Evolutionary conservation across 2,329 filamentous ascomycete species (phyloP).

Genomic region (Hymenoscyphus infarciens): DNA sequence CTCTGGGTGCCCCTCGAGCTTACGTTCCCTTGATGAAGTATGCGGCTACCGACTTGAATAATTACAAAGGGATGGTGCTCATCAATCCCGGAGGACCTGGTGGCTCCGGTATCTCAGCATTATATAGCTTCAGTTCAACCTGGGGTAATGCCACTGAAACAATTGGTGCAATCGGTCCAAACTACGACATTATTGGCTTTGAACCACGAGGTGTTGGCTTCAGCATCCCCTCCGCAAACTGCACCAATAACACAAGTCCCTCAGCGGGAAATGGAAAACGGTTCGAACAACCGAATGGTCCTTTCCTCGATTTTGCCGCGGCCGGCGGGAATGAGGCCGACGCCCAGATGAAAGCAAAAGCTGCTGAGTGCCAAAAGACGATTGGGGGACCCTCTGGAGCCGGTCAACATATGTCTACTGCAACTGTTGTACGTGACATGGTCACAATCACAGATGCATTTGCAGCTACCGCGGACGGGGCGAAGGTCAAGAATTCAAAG

Average conservation of each 20-base stretch:
- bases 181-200: slow-evolving; percentile 49
- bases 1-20: slow-evolving; percentile 9
- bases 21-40: slow-evolving; percentile 19
- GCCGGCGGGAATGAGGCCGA: background rate
- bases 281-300: slow-evolving; percentile 1
- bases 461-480: slow-evolving; percentile 25
- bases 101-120: slow-evolving; percentile 14
- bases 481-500: background rate
- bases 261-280: background rate
- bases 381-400: slow-evolving; percentile 7
- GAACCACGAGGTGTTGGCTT: slow-evolving; percentile 44
- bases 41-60: slow-evolving; percentile 11
- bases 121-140: slow-evolving; percentile 25
- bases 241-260: background rate
- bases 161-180: slow-evolving; percentile 40
- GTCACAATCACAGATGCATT: slow-evolving; percentile 7
- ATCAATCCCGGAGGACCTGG: slow-evolving; percentile 26
- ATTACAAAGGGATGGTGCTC: slow-evolving; percentile 21
- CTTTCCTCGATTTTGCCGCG: background rate
- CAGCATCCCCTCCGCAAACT: slow-evolving; percentile 20
- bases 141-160: slow-evolving; percentile 33
- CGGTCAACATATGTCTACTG: slow-evolving; percentile 11
- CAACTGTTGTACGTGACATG: slow-evolving; percentile 9
- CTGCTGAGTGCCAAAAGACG: background rate
- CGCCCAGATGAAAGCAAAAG: background rate